Base-by-base conservation (phyloP, 2,329 filamentous ascomycete genomes). In the Trichoderma sp. region DNA sequence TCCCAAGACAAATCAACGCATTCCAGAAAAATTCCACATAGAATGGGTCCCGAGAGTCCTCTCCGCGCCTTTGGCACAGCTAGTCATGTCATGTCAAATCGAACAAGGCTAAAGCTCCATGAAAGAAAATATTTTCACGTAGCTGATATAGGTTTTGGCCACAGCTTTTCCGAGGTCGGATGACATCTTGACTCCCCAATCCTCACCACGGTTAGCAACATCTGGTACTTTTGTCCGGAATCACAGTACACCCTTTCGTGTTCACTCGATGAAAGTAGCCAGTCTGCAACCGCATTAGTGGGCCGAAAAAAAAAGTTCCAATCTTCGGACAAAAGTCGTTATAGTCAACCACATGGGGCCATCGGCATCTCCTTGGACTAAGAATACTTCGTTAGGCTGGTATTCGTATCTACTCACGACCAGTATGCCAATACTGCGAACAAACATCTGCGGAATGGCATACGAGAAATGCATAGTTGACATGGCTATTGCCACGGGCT, bases 121-220 rank as follows among this genome's bases (percentile, higher is more conserved):
- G 29, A 3, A 25, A 48, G 29, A 45, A 37, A 64, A 60, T 48
- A 60, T 48, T 32, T 15, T 64, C 42, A 42, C 19, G 61, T 42
- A 42, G 35, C 61, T 45, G 27, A 54, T 61, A 58, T 39, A 6
- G 25, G 22, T 19, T 32, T 63, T 64, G 61, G 61, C 61, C 61
- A 64, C 61, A 64, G 13, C 19, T 12, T 45, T 25, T 39, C 61
- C 61, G 61, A 53, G 25, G 17, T 64, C 50, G 50, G 61, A 39
- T 13, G n/a, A 25, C n/a, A 32, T 27, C 34, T 32, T 56, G 8
- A 25, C 29, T 52, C 35, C 34, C 32, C 45, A 32, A 53, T 19
- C 35, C 59, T 53, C 59, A 45, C 45, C 19, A 39, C 35, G 19
- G 50, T 50, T 29, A 35, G 37, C 60, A 29, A 32, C 19, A n/a